Percentiles rank a stretch among this genome's conserved stretches.
phyloP scores from a whole-genome alignment of 352 stramenopile genomes.

The Pythium volutum region DNA sequence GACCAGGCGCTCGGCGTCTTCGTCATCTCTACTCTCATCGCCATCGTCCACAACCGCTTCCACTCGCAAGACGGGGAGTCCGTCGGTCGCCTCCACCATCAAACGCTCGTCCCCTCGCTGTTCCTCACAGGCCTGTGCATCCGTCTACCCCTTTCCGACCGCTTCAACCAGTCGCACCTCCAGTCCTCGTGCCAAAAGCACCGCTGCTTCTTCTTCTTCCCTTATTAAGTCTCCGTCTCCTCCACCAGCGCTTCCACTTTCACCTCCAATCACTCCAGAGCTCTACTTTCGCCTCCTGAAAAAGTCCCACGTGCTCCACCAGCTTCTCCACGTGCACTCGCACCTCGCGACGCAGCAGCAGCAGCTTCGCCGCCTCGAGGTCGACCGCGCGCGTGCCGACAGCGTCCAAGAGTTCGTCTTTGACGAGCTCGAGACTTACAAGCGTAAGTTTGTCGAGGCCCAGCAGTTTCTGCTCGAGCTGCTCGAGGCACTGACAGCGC shows the following conservation, averaged over 20 bases:
- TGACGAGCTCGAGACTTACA: constrained; percentile 48
- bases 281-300: constrained; percentile 69
- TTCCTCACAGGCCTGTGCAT: constrained; percentile 3
- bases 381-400: constrained; percentile 43
- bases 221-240: too few species aligned
- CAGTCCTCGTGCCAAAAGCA: background rate
- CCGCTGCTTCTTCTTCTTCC: background rate
- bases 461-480: constrained; percentile 53
- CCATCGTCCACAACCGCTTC: background rate
- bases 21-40: constrained; percentile 10
- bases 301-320: constrained; percentile 61
- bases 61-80: background rate
- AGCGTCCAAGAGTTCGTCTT: constrained; percentile 53
- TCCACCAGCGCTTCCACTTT: constrained; percentile 10
- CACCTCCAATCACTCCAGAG: constrained; percentile 37
- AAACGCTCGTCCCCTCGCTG: constrained; percentile 16
- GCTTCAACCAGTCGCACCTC: background rate
- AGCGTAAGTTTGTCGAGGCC: constrained; percentile 45
- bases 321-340: constrained; percentile 42
- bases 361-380: constrained; percentile 40
- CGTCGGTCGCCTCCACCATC: background rate
- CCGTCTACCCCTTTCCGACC: background rate
- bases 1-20: background rate
- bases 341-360: constrained; percentile 39
- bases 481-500: constrained; percentile 39